These are phyloP conservation scores for Chenopodium album DNA, from an alignment of 148 eudicot genomes.

Conservation along the genomic window DNA sequence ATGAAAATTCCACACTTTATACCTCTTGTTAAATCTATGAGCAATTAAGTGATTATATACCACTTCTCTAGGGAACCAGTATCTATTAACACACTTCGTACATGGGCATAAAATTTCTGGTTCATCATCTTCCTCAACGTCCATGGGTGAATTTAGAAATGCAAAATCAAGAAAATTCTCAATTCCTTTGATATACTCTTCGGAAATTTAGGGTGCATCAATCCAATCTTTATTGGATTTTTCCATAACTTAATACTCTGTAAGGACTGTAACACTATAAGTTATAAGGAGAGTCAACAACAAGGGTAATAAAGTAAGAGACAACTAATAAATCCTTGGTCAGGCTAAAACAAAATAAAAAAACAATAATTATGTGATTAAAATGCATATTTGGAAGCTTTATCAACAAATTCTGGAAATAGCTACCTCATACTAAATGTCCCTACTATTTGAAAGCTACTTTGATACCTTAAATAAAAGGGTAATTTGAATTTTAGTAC, in stretches of 20 bases:
- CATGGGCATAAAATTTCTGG: slow-evolving; percentile 17
- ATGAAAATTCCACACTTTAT: slow-evolving; percentile 14
- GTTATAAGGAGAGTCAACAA: too few relatives aligned
- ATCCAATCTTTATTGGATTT: slow-evolving; percentile 5
- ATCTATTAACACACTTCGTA: slow-evolving; percentile 7
- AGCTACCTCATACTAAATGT: too few relatives aligned
- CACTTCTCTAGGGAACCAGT: slow-evolving; percentile 8
- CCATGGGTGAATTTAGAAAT: not conserved
- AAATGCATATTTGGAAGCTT: too few relatives aligned
- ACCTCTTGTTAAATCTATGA: not conserved
- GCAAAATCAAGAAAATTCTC: slow-evolving; percentile 9
- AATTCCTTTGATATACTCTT: not conserved
- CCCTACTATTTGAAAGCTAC: too few relatives aligned
- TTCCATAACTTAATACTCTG: not conserved
- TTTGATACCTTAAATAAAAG: too few relatives aligned
- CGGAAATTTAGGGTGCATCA: slow-evolving; percentile 4
- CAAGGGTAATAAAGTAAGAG: too few relatives aligned
- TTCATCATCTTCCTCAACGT: slow-evolving; percentile 1
- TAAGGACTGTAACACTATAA: too few relatives aligned
- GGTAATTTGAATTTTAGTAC: too few relatives aligned
- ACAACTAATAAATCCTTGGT: too few relatives aligned
- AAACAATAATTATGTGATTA: too few relatives aligned
- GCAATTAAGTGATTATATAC: slow-evolving; percentile 11
- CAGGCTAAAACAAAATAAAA: too few relatives aligned
- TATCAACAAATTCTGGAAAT: too few relatives aligned